A percentile compares a stretch with the other conserved stretches of the same genome.
These are phyloP conservation scores for Arthromyces matolae DNA, from an alignment of 768 basidiomycete species.

Conservation along the genomic window DNA sequence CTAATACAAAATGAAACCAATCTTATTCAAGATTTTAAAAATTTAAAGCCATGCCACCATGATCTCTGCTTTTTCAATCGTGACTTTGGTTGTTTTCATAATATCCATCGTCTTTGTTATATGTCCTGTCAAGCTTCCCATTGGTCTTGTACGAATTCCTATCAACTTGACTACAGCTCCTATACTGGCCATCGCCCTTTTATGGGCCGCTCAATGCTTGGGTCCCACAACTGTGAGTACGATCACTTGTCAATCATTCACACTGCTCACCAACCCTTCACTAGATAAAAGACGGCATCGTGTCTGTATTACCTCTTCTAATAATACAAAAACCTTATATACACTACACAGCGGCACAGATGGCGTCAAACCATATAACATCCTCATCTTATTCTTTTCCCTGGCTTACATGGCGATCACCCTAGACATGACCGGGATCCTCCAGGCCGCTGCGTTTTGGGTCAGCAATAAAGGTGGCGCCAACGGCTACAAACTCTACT, in stretches of 20 bases:
- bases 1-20: no score
- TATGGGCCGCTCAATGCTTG: constrained; percentile 56
- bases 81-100: constrained; percentile 50
- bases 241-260: background rate
- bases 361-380: constrained; percentile 86
- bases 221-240: constrained; percentile 29
- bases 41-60: constrained; percentile 32
- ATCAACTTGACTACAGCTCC: constrained; percentile 54
- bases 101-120: constrained; percentile 53
- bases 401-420: constrained; percentile 93
- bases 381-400: constrained; percentile 88
- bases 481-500: constrained; percentile 68
- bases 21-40: no score
- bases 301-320: no score
- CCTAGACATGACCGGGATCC: constrained; percentile 72
- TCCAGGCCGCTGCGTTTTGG: constrained; percentile 86
- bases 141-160: constrained; percentile 31
- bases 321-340: no score
- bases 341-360: constrained; percentile 34
- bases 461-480: constrained; percentile 77
- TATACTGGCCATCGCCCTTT: constrained; percentile 45
- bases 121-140: constrained; percentile 38
- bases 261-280: background rate
- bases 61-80: constrained; percentile 43
- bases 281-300: constrained; percentile 72